Percentiles rank a stretch among this genome's conserved stretches.
Evolutionary conservation across 1,284 basidiomycete genomes (phyloP).

Genomic region (Peniophora sp.): DNA sequence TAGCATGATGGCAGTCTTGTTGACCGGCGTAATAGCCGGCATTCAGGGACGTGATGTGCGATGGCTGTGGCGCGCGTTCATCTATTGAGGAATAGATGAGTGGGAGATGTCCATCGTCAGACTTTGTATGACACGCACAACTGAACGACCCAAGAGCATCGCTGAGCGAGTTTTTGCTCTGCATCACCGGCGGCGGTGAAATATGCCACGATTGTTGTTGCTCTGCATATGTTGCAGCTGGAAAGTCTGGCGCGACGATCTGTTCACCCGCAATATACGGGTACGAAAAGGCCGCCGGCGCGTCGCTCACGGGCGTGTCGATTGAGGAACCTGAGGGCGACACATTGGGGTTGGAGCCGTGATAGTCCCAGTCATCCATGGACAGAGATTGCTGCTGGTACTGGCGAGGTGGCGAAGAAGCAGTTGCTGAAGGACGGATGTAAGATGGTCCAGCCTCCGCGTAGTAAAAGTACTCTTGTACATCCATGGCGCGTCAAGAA

Average conservation of each 20-base stretch:
- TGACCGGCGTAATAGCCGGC: constrained; percentile 1
- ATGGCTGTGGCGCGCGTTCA: neutral
- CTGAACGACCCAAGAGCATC: too few species aligned
- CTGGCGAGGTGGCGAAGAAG: neutral
- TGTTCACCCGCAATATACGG: constrained; percentile 8
- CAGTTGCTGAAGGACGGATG: constrained; percentile 4
- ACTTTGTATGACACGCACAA: too few species aligned
- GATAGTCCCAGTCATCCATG: neutral
- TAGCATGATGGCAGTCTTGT: too few species aligned
- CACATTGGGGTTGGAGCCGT: neutral
- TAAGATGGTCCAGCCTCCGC: constrained; percentile 2
- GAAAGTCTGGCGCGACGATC: neutral
- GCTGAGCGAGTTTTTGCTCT: too few species aligned
- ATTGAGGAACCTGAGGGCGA: constrained; percentile 7
- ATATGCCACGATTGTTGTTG: too few species aligned
- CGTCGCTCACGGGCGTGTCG: constrained; percentile 9
- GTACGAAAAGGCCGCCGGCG: neutral
- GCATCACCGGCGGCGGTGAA: too few species aligned
- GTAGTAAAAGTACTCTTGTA: neutral
- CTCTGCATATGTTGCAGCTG: too few species aligned
- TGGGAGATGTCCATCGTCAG: too few species aligned
- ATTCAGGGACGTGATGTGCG: neutral
- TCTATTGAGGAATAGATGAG: too few species aligned
- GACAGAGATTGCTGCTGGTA: neutral
- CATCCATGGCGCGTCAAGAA: neutral